Percentiles rank a stretch among this genome's conserved stretches.
These are phyloP conservation scores for Trichoderma endophyticum DNA, from an alignment of 2,329 filamentous ascomycete species.

Conservation along the genomic window DNA sequence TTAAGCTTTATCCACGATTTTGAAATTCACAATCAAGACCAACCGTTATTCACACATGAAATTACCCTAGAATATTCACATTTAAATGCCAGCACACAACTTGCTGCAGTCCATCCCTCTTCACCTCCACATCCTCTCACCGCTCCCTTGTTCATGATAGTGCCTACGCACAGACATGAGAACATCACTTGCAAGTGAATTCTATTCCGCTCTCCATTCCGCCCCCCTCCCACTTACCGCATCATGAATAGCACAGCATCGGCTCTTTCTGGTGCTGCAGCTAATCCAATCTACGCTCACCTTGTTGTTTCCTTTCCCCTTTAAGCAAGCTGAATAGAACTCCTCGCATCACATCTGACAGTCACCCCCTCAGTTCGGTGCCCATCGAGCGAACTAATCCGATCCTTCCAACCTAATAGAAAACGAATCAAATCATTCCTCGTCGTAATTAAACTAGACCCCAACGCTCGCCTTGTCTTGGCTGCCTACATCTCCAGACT, in stretches of 20 bases:
- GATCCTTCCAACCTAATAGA: background rate
- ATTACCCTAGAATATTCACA: background rate
- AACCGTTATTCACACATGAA: background rate
- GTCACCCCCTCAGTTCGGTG: background rate
- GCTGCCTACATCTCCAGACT: background rate
- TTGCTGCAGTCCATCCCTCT: background rate
- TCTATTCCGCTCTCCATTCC: background rate
- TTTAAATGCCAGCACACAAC: background rate
- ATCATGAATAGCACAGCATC: background rate
- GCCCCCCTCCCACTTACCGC: background rate
- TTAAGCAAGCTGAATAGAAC: background rate
- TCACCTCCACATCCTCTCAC: background rate
- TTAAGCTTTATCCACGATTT: background rate
- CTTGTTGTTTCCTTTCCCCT: background rate
- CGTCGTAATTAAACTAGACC: background rate
- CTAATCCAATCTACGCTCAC: background rate
- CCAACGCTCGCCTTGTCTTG: background rate
- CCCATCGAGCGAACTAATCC: background rate
- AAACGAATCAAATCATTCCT: background rate
- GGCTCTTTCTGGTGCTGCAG: too few species aligned
- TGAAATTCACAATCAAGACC: background rate
- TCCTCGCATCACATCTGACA: background rate
- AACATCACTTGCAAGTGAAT: background rate
- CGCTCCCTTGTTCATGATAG: background rate
- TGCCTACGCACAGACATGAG: background rate